Evolutionary conservation across 2,329 filamentous ascomycete species (phyloP).

Genomic region (Calcarisporium arbuscula): DNA sequence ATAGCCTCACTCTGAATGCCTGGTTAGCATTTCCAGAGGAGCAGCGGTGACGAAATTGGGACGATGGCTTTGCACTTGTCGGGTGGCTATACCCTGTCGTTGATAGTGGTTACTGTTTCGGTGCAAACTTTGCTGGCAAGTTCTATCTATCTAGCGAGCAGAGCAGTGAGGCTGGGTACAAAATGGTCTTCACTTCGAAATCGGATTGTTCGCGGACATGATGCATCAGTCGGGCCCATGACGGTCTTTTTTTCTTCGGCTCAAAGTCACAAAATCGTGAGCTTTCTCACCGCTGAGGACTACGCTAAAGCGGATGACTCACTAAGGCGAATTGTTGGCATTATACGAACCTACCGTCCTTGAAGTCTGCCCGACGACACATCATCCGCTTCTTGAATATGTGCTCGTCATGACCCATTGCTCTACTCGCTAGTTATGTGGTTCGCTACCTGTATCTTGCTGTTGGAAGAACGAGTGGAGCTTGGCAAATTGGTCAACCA

Average conservation of each 20-base stretch:
- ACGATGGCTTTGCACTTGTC: constrained; percentile 18
- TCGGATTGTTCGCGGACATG: not conserved
- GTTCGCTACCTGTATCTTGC: constrained; percentile 3
- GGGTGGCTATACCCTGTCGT: not conserved
- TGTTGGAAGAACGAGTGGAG: too few relatives aligned
- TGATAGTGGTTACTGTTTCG: too few relatives aligned
- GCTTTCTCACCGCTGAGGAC: too few relatives aligned
- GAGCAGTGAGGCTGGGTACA: constrained; percentile 41
- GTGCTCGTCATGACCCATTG: constrained; percentile 18
- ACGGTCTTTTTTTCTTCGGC: too few relatives aligned
- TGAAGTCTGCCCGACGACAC: too few relatives aligned
- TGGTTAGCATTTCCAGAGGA: constrained; percentile 42
- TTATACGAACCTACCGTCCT: too few relatives aligned
- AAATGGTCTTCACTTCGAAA: constrained; percentile 1
- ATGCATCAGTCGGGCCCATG: not conserved
- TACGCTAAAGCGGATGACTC: too few relatives aligned
- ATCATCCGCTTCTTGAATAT: not conserved
- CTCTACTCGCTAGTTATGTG: constrained; percentile 21
- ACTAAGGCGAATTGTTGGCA: too few relatives aligned
- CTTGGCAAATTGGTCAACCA: constrained; percentile 21
- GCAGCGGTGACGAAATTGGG: constrained; percentile 19
- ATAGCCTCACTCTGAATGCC: constrained; percentile 36
- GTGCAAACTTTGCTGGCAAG: constrained; percentile 6
- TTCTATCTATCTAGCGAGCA: constrained; percentile 38
- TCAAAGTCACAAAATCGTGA: too few relatives aligned